Percentiles rank a stretch among this genome's conserved stretches.
Evolutionary conservation across 176 grass and related monocot species (phyloP).

Genomic region (Zea luxurians): DNA sequence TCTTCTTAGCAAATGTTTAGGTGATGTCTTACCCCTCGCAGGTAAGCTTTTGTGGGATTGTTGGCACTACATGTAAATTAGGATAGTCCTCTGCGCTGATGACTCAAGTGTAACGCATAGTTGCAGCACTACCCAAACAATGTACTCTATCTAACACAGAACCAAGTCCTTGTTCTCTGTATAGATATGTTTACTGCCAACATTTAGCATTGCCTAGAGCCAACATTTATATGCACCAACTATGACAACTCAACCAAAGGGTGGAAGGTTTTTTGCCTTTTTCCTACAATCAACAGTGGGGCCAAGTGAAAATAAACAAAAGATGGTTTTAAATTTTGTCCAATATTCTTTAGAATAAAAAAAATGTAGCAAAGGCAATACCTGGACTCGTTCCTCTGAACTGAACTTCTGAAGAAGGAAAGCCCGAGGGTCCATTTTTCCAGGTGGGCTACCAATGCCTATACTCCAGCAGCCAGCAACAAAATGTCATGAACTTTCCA

Average conservation of each 20-base stretch:
- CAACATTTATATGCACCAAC: slow-evolving; percentile 10
- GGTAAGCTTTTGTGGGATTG: no score
- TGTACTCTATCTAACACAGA: slow-evolving; percentile 14
- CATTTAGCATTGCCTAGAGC: slow-evolving; percentile 7
- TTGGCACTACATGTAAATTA: not conserved
- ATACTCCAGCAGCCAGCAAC: slow-evolving; percentile 35
- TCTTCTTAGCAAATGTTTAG: not conserved
- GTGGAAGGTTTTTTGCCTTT: slow-evolving; percentile 20
- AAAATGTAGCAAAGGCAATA: slow-evolving; percentile 43
- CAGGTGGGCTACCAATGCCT: slow-evolving; percentile 96
- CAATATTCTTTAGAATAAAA: slow-evolving; percentile 22
- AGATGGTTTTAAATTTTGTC: not conserved
- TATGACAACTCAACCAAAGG: slow-evolving; percentile 28
- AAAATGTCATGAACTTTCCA: slow-evolving; percentile 1
- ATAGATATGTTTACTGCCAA: slow-evolving; percentile 6
- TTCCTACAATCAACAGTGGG: not conserved
- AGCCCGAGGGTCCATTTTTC: slow-evolving; percentile 81
- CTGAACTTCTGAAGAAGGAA: slow-evolving; percentile 94
- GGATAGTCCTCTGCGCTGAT: not conserved
- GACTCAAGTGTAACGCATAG: slow-evolving; percentile 17
- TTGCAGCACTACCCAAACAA: slow-evolving; percentile 7
- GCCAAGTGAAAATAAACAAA: slow-evolving; percentile 16
- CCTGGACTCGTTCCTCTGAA: slow-evolving; percentile 76
- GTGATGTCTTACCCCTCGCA: not conserved
- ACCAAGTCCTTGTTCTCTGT: slow-evolving; percentile 8